Evolutionary conservation across 768 basidiomycete species (phyloP).

Genomic region (Leccinellum luteum): DNA sequence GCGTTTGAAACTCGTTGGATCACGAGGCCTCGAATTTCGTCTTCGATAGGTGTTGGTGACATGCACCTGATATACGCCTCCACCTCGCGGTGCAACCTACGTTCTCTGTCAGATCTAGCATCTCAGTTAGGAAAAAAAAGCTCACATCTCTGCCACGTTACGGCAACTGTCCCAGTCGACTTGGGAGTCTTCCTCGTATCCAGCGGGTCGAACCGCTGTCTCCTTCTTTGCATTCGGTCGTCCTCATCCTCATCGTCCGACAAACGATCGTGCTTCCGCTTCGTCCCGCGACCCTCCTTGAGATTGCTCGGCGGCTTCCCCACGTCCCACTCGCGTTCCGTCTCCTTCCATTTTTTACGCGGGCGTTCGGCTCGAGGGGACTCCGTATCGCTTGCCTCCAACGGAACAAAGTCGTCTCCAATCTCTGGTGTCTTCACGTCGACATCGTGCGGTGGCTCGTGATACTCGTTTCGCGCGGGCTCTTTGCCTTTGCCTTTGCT

Average conservation of each 20-base stretch:
- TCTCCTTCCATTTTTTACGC: conserved; percentile 17
- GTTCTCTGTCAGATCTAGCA: not conserved
- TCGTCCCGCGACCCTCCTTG: conserved; percentile 31
- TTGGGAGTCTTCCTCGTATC: conserved; percentile 48
- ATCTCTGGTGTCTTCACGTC: conserved; percentile 12
- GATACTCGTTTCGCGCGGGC: not conserved
- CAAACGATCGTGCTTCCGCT: conserved; percentile 45
- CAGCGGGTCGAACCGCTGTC: conserved; percentile 51
- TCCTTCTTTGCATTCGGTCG: conserved; percentile 37
- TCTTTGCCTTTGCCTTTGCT: conserved; percentile 23
- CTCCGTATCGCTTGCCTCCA: conserved; percentile 18
- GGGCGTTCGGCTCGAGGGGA: conserved; percentile 15
- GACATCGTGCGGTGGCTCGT: conserved; percentile 12
- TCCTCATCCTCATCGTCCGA: conserved; percentile 41
- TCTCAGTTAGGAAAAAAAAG: conserved; percentile 14
- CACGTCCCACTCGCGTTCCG: conserved; percentile 41
- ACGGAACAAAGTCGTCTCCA: conserved; percentile 34
- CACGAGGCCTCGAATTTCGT: conserved; percentile 76
- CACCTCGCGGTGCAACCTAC: conserved; percentile 84
- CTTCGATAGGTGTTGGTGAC: conserved; percentile 80
- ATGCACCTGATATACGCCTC: conserved; percentile 84
- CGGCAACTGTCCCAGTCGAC: conserved; percentile 72
- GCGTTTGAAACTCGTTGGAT: conserved; percentile 70
- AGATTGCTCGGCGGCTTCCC: conserved; percentile 31
- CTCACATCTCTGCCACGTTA: conserved; percentile 84